Evolutionary conservation across 805 yeast genomes (phyloP).

Genomic region (Starmerella riodocensis): DNA sequence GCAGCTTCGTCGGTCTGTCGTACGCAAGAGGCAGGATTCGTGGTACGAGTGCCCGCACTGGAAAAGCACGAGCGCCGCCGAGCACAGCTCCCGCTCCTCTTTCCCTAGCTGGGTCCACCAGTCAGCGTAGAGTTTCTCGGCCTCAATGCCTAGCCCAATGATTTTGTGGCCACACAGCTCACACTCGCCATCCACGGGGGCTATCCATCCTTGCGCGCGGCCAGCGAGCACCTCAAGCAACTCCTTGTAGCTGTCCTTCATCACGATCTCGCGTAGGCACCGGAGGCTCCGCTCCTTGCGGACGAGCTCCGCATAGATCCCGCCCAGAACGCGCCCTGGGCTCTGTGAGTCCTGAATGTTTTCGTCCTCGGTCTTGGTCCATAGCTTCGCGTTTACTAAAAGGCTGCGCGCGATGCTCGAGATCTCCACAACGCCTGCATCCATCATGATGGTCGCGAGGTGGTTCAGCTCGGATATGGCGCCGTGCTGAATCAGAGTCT

Average conservation of each 20-base stretch:
- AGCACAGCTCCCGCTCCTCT: neutral
- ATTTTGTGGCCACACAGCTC: constrained; percentile 62
- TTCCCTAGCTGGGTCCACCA: constrained; percentile 13
- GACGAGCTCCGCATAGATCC: constrained; percentile 5
- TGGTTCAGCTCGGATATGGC: neutral
- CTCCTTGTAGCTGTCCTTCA: constrained; percentile 41
- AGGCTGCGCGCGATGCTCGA: neutral
- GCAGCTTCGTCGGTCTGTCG: constrained; percentile 3
- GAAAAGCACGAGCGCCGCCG: constrained; percentile 14
- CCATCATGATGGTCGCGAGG: constrained; percentile 1
- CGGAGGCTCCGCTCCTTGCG: constrained; percentile 6
- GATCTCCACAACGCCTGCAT: neutral
- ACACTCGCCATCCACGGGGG: constrained; percentile 41
- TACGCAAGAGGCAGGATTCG: constrained; percentile 11
- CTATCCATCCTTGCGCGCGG: constrained; percentile 52
- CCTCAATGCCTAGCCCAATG: constrained; percentile 52
- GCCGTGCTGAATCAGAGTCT: constrained; percentile 27
- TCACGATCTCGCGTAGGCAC: constrained; percentile 31
- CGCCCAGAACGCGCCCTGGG: constrained; percentile 6
- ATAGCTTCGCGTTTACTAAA: neutral
- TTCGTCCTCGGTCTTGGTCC: neutral
- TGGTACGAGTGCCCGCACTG: constrained; percentile 20
- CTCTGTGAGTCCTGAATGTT: no score
- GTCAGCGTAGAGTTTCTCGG: constrained; percentile 33
- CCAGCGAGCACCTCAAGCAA: constrained; percentile 33